phyloP scores from a whole-genome alignment of 208 protist genomes.

The Leishmania turanica region DNA sequence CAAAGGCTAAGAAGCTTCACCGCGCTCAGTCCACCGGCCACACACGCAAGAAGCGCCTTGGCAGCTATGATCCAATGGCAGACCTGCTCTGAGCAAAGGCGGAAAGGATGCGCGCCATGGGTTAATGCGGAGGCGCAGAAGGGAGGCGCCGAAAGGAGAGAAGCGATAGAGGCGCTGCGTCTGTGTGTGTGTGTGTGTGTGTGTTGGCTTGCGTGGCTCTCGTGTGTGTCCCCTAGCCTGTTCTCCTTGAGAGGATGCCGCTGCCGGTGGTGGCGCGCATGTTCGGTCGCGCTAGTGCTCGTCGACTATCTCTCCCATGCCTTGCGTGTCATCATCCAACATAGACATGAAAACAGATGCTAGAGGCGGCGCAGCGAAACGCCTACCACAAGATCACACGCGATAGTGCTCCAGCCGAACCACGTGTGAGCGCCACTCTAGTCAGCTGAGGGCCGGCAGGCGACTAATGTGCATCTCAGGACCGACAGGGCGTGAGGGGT shows the following conservation, averaged over 20 bases:
- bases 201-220: no score
- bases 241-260: background rate
- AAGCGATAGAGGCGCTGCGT: no score
- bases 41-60: slow-evolving; percentile 15
- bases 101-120: no score
- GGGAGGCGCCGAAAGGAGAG: background rate
- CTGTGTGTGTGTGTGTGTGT: background rate
- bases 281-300: background rate
- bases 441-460: background rate
- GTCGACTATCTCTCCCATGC: background rate
- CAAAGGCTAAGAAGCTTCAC: slow-evolving; percentile 20
- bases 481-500: background rate
- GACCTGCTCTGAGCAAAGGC: slow-evolving; percentile 18
- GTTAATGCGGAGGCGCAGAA: no score
- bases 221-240: background rate
- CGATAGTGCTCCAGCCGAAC: background rate
- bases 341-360: background rate
- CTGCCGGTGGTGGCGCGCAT: background rate
- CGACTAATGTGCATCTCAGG: background rate
- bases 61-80: slow-evolving; percentile 35
- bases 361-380: background rate
- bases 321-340: background rate
- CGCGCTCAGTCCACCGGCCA: background rate
- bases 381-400: background rate
- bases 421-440: background rate